Percentiles rank a stretch among this genome's conserved stretches.
These are phyloP conservation scores for Leishmania tropica DNA, from an alignment of 208 protist genomes.

Conservation along the genomic window DNA sequence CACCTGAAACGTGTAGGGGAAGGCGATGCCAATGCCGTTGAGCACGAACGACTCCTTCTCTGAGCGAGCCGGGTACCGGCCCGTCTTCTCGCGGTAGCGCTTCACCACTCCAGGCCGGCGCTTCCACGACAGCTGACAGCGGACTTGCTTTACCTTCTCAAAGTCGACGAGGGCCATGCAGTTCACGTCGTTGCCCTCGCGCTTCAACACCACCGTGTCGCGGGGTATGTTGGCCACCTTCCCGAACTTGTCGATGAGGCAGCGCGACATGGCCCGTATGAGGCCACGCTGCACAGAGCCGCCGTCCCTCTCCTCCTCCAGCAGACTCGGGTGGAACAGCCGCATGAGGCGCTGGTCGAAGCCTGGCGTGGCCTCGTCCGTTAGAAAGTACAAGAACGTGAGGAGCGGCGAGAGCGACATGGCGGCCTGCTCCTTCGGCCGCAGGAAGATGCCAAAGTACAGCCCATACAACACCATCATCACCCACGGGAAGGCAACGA, in stretches of 20 bases:
- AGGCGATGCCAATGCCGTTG: conserved; percentile 31
- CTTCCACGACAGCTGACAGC: conserved; percentile 72
- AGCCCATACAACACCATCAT: conserved; percentile 42
- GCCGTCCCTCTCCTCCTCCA: conserved; percentile 34
- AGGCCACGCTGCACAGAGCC: conserved; percentile 65
- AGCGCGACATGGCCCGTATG: conserved; percentile 81
- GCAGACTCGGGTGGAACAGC: conserved; percentile 74
- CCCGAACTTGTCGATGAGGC: conserved; percentile 59
- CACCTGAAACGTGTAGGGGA: conserved; percentile 61
- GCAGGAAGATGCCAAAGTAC: conserved; percentile 56
- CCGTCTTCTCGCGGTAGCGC: conserved; percentile 20
- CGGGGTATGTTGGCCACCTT: conserved; percentile 48
- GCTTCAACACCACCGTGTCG: conserved; percentile 53
- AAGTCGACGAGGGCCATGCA: conserved; percentile 87
- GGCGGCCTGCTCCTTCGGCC: conserved; percentile 33
- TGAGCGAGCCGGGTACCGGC: conserved; percentile 6
- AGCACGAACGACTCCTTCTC: conserved; percentile 20
- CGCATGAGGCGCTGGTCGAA: conserved; percentile 75
- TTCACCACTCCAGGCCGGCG: conserved; percentile 37
- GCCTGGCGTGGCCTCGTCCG: conserved; percentile 62
- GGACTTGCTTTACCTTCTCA: conserved; percentile 53
- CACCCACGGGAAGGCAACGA: conserved; percentile 47
- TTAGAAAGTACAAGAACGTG: conserved; percentile 72
- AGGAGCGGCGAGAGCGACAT: conserved; percentile 58
- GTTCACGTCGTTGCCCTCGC: conserved; percentile 53